Conservation (phyloP, 1,284 basidiomycete species). For the Mrakiaceae sp. region DNA sequence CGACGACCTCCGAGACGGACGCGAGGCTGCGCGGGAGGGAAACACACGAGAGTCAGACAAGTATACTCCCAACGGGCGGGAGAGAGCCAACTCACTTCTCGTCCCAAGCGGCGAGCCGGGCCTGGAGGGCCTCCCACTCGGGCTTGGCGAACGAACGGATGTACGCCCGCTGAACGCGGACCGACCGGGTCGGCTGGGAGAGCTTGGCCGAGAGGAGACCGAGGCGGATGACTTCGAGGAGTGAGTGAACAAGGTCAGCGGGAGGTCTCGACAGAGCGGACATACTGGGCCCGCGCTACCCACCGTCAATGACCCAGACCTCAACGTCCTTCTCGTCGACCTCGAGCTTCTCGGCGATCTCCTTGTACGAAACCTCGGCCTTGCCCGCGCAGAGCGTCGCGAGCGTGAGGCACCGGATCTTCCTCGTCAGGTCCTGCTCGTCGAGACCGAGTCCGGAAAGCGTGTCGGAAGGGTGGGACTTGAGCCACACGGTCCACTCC, state of each 20-base stretch:
- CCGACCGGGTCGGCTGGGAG: slow-evolving; percentile 63
- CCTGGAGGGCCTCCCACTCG: slow-evolving; percentile 75
- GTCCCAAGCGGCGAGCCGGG: slow-evolving; percentile 70
- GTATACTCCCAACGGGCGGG: not conserved
- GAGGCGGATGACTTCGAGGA: slow-evolving; percentile 62
- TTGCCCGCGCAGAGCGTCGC: slow-evolving; percentile 54
- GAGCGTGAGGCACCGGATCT: slow-evolving; percentile 69
- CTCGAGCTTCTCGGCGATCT: slow-evolving; percentile 57
- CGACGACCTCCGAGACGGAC: slow-evolving; percentile 28
- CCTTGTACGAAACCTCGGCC: slow-evolving; percentile 60
- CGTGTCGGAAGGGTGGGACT: slow-evolving; percentile 12
- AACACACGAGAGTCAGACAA: not conserved
- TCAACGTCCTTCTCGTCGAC: slow-evolving; percentile 64
- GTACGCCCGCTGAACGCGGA: slow-evolving; percentile 65
- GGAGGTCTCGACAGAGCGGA: not conserved
- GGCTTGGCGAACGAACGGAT: slow-evolving; percentile 62
- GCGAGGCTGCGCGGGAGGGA: slow-evolving; percentile 3
- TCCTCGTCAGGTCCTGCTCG: slow-evolving; percentile 50
- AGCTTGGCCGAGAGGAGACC: slow-evolving; percentile 73
- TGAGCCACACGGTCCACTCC: slow-evolving; percentile 55
- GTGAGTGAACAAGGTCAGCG: slow-evolving; percentile 4
- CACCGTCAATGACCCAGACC: slow-evolving; percentile 85
- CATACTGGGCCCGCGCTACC: slow-evolving; percentile 19
- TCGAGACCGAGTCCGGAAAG: slow-evolving; percentile 5
- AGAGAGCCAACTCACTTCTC: slow-evolving; percentile 17